Evolutionary conservation across 225 moss, liverwort and hornwort species (phyloP).

Genomic region (Pseudisothecium myosuroides): DNA sequence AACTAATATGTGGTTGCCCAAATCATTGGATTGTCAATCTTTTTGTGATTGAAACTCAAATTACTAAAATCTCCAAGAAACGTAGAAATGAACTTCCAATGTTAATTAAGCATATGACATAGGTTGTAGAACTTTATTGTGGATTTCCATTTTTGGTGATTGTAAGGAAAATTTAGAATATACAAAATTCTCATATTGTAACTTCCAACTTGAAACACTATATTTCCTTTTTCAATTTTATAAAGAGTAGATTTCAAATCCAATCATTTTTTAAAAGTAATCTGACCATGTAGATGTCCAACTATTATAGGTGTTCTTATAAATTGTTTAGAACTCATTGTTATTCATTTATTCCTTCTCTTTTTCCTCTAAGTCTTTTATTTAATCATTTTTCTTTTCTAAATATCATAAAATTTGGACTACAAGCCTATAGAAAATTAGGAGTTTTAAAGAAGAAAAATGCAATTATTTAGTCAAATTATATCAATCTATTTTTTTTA

Average conservation of each 20-base stretch:
- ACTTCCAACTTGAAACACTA: accelerated
- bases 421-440: not conserved
- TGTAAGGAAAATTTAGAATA: not conserved
- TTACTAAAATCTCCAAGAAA: not conserved
- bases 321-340: not conserved
- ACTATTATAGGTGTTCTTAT: not conserved
- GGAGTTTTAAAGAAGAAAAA: not conserved
- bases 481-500: not conserved
- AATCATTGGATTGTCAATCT: not conserved
- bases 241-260: not conserved
- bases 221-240: not conserved
- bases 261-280: not conserved
- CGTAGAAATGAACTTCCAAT: not conserved
- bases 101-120: not conserved
- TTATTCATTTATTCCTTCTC: not conserved
- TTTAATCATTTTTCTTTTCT: not conserved
- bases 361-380: not conserved
- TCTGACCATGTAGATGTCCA: accelerated
- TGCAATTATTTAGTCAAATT: not conserved
- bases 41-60: not conserved
- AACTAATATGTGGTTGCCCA: accelerated
- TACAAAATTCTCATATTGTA: accelerated
- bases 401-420: not conserved
- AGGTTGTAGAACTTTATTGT: not conserved
- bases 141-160: not conserved